These are phyloP conservation scores for Chrysopogon serrulatus DNA, from an alignment of 176 grass and related monocot species.

Conservation along the genomic window DNA sequence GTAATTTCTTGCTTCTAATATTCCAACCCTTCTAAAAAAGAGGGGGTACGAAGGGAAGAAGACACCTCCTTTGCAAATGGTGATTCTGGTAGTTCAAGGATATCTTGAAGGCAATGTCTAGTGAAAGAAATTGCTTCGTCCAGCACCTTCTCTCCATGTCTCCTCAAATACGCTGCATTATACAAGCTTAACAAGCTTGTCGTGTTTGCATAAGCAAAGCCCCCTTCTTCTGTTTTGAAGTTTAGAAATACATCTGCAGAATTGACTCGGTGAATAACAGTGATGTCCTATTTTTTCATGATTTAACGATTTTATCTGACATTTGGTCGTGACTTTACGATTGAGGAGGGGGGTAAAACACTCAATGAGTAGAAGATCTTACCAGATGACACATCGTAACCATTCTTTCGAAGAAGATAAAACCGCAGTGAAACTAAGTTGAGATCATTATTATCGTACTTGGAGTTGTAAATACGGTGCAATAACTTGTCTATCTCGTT, in stretches of 20 bases:
- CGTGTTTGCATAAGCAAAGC: too few relatives aligned
- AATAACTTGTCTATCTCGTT: too few relatives aligned
- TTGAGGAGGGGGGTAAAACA: too few relatives aligned
- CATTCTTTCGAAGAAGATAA: slow-evolving; percentile 27
- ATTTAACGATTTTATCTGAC: too few relatives aligned
- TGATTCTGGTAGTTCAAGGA: neutral
- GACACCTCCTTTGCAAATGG: neutral
- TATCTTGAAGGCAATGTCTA: neutral
- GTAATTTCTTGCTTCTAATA: slow-evolving; percentile 32
- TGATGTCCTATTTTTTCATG: too few relatives aligned
- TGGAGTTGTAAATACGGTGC: too few relatives aligned
- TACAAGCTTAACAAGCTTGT: slow-evolving; percentile 33
- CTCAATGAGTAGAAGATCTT: too few relatives aligned
- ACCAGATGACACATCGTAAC: too few relatives aligned
- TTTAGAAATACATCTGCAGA: neutral
- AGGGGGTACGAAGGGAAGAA: neutral
- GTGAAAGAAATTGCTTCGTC: slow-evolving; percentile 30
- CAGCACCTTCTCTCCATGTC: slow-evolving; percentile 15
- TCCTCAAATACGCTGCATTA: slow-evolving; percentile 29
- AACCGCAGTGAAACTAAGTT: slow-evolving; percentile 28
- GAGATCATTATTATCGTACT: too few relatives aligned
- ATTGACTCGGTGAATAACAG: too few relatives aligned
- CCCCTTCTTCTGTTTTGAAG: neutral
- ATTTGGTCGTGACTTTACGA: too few relatives aligned
- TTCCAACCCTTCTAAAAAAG: slow-evolving; percentile 14